Evolutionary conservation across 495 filamentous ascomycete species (phyloP).

Genomic region (Xylaria venustula): DNA sequence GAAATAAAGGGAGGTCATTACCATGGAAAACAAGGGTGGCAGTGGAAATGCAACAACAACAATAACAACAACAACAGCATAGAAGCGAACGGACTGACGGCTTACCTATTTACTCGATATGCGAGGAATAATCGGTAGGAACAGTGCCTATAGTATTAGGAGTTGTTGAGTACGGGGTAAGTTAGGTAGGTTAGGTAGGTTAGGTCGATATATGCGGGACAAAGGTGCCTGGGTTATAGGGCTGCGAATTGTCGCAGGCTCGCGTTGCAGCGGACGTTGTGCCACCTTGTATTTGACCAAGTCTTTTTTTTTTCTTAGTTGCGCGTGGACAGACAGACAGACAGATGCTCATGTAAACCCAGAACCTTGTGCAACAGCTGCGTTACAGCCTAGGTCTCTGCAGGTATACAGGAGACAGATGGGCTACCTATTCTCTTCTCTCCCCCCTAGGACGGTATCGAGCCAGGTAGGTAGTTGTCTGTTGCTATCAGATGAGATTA

Average conservation of each 20-base stretch:
- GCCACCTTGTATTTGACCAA: conserved; percentile 6
- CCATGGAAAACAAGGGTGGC: too few species aligned
- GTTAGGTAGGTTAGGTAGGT: neutral
- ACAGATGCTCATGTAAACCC: neutral
- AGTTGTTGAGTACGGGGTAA: too few species aligned
- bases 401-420: neutral
- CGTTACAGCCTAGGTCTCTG: conserved; percentile 1
- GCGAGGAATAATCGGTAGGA: neutral
- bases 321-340: conserved; percentile 10
- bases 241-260: conserved; percentile 13
- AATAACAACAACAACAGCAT: too few species aligned
- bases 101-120: neutral
- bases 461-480: neutral
- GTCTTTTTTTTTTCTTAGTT: neutral
- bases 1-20: neutral
- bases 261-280: conserved; percentile 11
- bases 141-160: neutral
- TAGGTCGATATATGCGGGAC: neutral
- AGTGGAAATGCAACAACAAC: neutral
- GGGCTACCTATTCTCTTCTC: neutral
- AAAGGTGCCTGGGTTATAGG: conserved; percentile 8
- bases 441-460: neutral
- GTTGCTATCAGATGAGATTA: conserved; percentile 2
- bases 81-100: neutral
- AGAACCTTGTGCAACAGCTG: conserved; percentile 11